Evolutionary conservation across 1,139 yeast genomes (phyloP).

Genomic region (Candida sp.): DNA sequence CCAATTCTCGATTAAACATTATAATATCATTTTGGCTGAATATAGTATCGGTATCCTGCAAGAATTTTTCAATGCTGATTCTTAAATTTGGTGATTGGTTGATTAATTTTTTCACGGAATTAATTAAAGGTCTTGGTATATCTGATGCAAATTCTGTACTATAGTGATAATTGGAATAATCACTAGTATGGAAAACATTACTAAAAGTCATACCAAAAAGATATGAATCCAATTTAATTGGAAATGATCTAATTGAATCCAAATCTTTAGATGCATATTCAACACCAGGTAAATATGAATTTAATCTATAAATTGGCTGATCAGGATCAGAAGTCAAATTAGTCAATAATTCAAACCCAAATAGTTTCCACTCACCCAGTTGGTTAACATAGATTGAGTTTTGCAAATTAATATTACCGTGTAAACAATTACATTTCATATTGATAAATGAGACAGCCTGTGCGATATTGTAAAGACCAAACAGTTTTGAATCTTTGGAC

Average conservation of each 20-base stretch:
- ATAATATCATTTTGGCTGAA: constrained; percentile 46
- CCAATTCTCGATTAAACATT: constrained; percentile 43
- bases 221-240: constrained; percentile 59
- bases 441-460: constrained; percentile 61
- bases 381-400: constrained; percentile 60
- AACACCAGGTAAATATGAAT: constrained; percentile 12
- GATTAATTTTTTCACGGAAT: constrained; percentile 16
- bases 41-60: constrained; percentile 38
- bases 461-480: constrained; percentile 60
- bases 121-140: background rate
- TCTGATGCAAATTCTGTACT: background rate
- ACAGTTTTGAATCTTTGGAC: constrained; percentile 38
- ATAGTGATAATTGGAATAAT: constrained; percentile 5
- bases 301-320: constrained; percentile 37
- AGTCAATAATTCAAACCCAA: constrained; percentile 76
- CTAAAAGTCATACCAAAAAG: constrained; percentile 57
- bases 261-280: constrained; percentile 31
- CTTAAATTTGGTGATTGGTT: constrained; percentile 34
- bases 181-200: constrained; percentile 32
- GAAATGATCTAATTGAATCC: constrained; percentile 35
- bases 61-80: constrained; percentile 46
- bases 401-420: constrained; percentile 54
- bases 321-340: constrained; percentile 49
- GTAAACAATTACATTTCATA: constrained; percentile 58
- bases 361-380: constrained; percentile 81